Evolutionary conservation across 768 basidiomycete genomes (phyloP), one percentile per base, ranked within the genome.

Genomic region (Boletus subparvulus): DNA sequence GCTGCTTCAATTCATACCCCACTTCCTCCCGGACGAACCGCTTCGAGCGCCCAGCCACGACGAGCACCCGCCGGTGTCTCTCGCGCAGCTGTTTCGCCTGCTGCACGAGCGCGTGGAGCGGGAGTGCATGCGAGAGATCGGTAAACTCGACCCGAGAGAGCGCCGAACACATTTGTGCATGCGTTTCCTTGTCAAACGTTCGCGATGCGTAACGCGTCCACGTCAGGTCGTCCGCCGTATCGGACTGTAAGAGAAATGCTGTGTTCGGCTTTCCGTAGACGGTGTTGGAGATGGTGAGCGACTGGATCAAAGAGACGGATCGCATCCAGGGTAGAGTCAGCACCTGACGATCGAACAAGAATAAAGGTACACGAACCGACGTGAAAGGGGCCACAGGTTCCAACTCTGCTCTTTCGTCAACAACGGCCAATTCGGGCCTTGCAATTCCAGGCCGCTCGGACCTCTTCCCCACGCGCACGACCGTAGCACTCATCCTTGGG

Each of bases 31-130:
- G 78, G 0, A 84, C 83, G 72, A 90, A 77, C 43, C 88, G 75
- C 48, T 90, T 80, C 37, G 89, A 91, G 3, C 95, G 83, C 1
- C 96, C 94, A 16, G 90, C 71, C 13, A 90, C 80, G 33, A 94
- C 77, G 45, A 90, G 65, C 1, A 83, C 76, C 55, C 79, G 78
- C n/a, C 68, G 72, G 13, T 66, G 60, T 8, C 65, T 61, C 46
- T 72, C 55, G 60, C 67, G 21, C 51, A 68, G 50, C 26, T 50
- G 47, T 9, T 54, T 50, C 1, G 76, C 80, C 2, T 76, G 72
- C 16, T 85, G 79, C 10, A 82, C 65, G 42, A 87, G 76, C 26
- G 74, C 65, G 52, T 84, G 83, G 26, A 95, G 75, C 1, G 87
- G 88, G 14, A 73, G 68, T 1, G 80, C 53, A 0, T 87, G 77